Conservation (phyloP, 2,329 filamentous ascomycete species). For the Penicillium palitans region DNA sequence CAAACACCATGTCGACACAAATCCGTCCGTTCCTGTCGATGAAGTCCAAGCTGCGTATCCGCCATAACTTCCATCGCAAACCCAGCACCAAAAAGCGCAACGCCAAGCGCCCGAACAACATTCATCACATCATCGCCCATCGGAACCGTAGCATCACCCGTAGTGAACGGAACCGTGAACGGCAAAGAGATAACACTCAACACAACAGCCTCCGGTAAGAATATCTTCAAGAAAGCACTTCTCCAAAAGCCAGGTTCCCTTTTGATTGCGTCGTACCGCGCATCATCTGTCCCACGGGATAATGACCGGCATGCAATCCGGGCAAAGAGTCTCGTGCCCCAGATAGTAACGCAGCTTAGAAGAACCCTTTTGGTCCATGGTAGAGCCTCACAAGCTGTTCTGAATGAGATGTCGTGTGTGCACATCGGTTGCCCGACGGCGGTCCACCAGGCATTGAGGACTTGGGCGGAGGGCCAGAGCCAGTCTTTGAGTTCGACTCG, state of each 20-base stretch:
- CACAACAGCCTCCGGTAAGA: slow-evolving; percentile 59
- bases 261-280: slow-evolving; percentile 56
- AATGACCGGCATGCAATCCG: slow-evolving; percentile 53
- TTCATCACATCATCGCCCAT: slow-evolving; percentile 26
- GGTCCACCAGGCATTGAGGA: slow-evolving; percentile 62
- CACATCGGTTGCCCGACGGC: slow-evolving; percentile 56
- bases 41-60: slow-evolving; percentile 56
- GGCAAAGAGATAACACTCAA: slow-evolving; percentile 59
- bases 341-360: slow-evolving; percentile 57
- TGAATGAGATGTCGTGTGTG: slow-evolving; percentile 48
- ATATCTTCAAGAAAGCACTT: slow-evolving; percentile 54
- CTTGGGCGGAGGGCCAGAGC: slow-evolving; percentile 57
- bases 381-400: slow-evolving; percentile 50
- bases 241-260: slow-evolving; percentile 59
- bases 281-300: slow-evolving; percentile 56
- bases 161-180: slow-evolving; percentile 56
- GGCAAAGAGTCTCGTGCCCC: slow-evolving; percentile 59
- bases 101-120: slow-evolving; percentile 45
- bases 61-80: slow-evolving; percentile 58
- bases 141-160: slow-evolving; percentile 30
- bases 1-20: slow-evolving; percentile 60
- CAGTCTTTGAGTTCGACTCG: slow-evolving; percentile 63
- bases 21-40: slow-evolving; percentile 46
- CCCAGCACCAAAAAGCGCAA: slow-evolving; percentile 59
- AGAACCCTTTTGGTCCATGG: slow-evolving; percentile 58